A percentile compares a stretch with the other conserved stretches of the same genome.
These are phyloP conservation scores for Ehretia macrophylla DNA, from an alignment of 257 asterid genomes.

Conservation along the genomic window DNA sequence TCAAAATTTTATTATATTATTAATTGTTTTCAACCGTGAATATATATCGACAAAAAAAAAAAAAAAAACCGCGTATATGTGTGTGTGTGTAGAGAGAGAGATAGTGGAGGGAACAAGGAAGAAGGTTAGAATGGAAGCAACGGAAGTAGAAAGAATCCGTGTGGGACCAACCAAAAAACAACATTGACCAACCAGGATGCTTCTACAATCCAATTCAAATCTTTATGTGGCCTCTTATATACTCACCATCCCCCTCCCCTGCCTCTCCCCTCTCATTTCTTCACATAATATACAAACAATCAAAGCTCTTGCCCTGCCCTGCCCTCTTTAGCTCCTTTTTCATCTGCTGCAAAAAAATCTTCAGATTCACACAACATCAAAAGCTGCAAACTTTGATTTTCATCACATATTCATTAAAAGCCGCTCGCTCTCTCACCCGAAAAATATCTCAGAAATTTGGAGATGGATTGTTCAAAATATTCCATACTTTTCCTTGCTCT, in stretches of 20 bases:
- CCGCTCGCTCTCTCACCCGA: conserved; percentile 69
- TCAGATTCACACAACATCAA: conserved; percentile 2
- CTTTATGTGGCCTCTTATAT: conserved; percentile 37
- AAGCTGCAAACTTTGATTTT: conserved; percentile 4
- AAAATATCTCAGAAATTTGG: conserved; percentile 2
- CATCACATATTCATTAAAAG: conserved; percentile 5
- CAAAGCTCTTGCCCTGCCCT: conserved; percentile 8
- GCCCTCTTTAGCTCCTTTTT: neutral
- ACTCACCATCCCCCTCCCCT: conserved; percentile 12
- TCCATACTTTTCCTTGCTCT: neutral
- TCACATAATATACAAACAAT: neutral
- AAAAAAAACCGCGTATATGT: no score
- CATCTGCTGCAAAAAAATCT: conserved; percentile 11
- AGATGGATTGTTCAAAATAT: conserved; percentile 19
- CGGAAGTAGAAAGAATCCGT: conserved; percentile 33
- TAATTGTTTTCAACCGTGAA: no score
- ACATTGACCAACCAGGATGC: conserved; percentile 35
- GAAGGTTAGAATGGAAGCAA: conserved; percentile 52
- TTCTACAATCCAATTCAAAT: conserved; percentile 32
- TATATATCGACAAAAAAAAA: no score
- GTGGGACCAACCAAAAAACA: conserved; percentile 60
- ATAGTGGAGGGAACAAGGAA: conserved; percentile 9
- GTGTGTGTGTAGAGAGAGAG: no score
- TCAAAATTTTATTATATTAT: no score
- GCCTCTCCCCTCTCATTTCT: conserved; percentile 2